Evolutionary conservation across 1,284 basidiomycete genomes (phyloP).

Genomic region (Ceratorhiza oryzae-sativae): DNA sequence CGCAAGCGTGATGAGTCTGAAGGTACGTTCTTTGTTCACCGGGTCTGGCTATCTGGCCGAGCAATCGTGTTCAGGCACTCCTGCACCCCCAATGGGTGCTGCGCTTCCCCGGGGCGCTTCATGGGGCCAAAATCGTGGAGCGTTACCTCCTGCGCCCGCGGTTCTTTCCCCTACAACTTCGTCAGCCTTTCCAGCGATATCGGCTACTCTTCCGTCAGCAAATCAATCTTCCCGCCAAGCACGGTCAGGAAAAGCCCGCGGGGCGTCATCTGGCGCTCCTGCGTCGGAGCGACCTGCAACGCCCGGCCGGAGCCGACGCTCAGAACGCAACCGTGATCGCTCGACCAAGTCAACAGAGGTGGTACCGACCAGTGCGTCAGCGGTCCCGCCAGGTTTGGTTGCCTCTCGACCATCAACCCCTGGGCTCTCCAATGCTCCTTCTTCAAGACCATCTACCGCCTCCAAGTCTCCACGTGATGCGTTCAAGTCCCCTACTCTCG

Average conservation of each 20-base stretch:
- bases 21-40: conserved; percentile 55
- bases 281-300: conserved; percentile 34
- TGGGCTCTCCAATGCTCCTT: conserved; percentile 33
- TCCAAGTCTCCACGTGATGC: conserved; percentile 35
- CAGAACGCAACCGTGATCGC: conserved; percentile 30
- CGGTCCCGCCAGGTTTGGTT: conserved; percentile 14
- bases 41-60: neutral
- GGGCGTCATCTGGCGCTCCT: conserved; percentile 22
- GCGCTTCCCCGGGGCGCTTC: conserved; percentile 82
- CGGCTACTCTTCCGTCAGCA: conserved; percentile 20
- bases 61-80: conserved; percentile 38
- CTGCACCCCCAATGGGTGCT: conserved; percentile 48
- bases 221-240: conserved; percentile 37
- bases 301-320: conserved; percentile 23
- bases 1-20: conserved; percentile 65
- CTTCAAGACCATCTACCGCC: conserved; percentile 40
- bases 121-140: conserved; percentile 71
- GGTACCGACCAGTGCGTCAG: conserved; percentile 13
- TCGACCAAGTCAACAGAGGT: conserved; percentile 28
- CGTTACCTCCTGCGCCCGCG: conserved; percentile 43
- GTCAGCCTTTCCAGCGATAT: conserved; percentile 39
- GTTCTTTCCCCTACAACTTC: conserved; percentile 43
- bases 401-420: conserved; percentile 72
- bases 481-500: conserved; percentile 19
- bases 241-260: conserved; percentile 28